Evolutionary conservation across 2,329 filamentous ascomycete species (phyloP).

Genomic region (Colletotrichum sp.): DNA sequence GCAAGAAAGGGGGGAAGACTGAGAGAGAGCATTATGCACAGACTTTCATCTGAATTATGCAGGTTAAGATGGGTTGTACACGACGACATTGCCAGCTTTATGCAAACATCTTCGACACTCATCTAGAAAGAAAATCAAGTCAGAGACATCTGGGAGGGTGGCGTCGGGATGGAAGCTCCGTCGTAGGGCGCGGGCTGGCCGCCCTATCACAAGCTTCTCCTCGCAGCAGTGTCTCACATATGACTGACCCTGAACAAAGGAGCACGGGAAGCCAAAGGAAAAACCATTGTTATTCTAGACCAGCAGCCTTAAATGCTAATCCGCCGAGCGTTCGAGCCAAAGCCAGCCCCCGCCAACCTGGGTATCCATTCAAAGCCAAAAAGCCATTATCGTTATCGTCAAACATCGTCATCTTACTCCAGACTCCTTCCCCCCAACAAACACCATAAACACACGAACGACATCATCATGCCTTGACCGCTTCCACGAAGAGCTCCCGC

Average conservation of each 20-base stretch:
- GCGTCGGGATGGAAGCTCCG: not conserved
- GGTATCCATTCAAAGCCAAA: constrained; percentile 13
- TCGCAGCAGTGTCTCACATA: not conserved
- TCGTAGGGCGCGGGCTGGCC: not conserved
- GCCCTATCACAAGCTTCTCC: not conserved
- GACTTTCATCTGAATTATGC: not conserved
- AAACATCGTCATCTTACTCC: not conserved
- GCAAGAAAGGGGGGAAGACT: not conserved
- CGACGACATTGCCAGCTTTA: not conserved
- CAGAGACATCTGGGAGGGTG: not conserved
- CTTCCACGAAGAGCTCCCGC: constrained; percentile 77
- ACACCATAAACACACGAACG: not conserved
- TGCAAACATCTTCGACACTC: not conserved
- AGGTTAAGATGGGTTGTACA: not conserved
- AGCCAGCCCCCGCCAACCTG: not conserved
- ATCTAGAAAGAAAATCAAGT: not conserved
- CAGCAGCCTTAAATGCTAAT: not conserved
- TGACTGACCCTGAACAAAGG: not conserved
- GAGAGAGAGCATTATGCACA: not conserved
- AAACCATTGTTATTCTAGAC: not conserved
- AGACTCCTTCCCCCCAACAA: not conserved
- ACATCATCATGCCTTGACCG: constrained; percentile 56
- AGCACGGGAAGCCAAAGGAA: not conserved
- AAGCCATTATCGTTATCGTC: constrained; percentile 4
- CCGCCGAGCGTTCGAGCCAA: not conserved